Percentiles rank a stretch among this genome's conserved stretches.
These are phyloP conservation scores for Sungouiozyma ichnusensis DNA, from an alignment of 805 yeast species.

Conservation along the genomic window DNA sequence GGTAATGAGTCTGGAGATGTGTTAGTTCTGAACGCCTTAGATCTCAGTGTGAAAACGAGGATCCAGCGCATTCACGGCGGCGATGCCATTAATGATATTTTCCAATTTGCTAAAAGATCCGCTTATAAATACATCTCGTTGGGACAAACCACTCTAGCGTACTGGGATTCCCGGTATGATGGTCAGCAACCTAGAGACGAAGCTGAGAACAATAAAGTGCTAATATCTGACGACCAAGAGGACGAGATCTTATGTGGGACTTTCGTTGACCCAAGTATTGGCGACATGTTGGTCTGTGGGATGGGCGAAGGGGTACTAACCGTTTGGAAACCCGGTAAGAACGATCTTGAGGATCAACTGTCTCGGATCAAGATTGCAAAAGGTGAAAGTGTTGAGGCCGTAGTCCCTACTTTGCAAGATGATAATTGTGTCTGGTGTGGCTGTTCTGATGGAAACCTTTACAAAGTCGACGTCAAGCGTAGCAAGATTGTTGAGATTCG, in stretches of 20 bases:
- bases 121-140: constrained; percentile 69
- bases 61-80: constrained; percentile 52
- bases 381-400: constrained; percentile 64
- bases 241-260: constrained; percentile 80
- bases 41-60: constrained; percentile 39
- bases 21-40: constrained; percentile 48
- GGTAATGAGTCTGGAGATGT: constrained; percentile 66
- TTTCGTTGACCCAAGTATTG: constrained; percentile 52
- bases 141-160: constrained; percentile 74
- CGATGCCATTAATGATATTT: constrained; percentile 67
- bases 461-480: constrained; percentile 51
- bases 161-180: constrained; percentile 62
- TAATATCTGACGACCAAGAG: constrained; percentile 78
- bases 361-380: constrained; percentile 59
- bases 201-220: constrained; percentile 37
- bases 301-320: constrained; percentile 89
- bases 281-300: constrained; percentile 62
- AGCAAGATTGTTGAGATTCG: constrained; percentile 59
- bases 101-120: constrained; percentile 52
- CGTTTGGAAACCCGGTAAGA: constrained; percentile 68
- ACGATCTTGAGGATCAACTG: constrained; percentile 66
- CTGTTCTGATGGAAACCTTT: constrained; percentile 62
- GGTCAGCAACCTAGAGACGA: constrained; percentile 19
- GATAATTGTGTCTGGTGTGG: constrained; percentile 65
- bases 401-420: constrained; percentile 40